phyloP scores from a whole-genome alignment of 1,139 yeast species.

The Diutina ranongensis region DNA sequence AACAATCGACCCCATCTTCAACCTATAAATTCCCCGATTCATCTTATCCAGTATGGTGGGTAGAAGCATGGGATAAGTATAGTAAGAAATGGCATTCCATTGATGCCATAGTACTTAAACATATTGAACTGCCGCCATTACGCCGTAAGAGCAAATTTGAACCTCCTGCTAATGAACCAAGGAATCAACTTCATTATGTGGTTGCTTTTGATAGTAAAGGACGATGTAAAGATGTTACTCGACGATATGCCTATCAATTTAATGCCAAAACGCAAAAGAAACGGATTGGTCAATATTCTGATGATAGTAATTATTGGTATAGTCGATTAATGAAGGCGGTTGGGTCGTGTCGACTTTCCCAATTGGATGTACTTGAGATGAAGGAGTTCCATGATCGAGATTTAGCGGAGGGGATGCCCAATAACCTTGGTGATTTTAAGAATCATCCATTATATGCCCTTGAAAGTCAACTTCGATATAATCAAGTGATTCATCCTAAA shows the following conservation, averaged over 20 bases:
- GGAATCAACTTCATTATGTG: conserved; percentile 61
- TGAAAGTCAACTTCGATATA: conserved; percentile 59
- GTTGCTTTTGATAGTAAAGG: conserved; percentile 63
- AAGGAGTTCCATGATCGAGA: conserved; percentile 60
- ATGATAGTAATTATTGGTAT: conserved; percentile 58
- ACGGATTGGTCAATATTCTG: conserved; percentile 47
- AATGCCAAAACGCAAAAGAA: conserved; percentile 69
- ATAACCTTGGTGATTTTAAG: conserved; percentile 68
- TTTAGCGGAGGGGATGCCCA: conserved; percentile 78
- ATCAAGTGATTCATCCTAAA: conserved; percentile 62
- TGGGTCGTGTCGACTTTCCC: conserved; percentile 12
- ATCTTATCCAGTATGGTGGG: conserved; percentile 75
- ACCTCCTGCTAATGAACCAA: conserved; percentile 53
- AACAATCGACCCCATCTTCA: conserved; percentile 7
- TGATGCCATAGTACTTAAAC: conserved; percentile 59
- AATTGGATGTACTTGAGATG: conserved; percentile 51
- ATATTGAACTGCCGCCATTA: conserved; percentile 56
- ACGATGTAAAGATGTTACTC: conserved; percentile 68
- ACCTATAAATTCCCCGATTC: conserved; percentile 18
- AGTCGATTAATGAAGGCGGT: conserved; percentile 22
- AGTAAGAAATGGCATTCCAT: conserved; percentile 71
- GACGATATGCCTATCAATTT: conserved; percentile 62
- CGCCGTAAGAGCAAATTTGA: conserved; percentile 54
- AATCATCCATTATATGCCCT: conserved; percentile 83
- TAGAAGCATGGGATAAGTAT: conserved; percentile 81